Conservation (phyloP, 139 green algal genomes). For the Tetradesmus lagerheimii region DNA sequence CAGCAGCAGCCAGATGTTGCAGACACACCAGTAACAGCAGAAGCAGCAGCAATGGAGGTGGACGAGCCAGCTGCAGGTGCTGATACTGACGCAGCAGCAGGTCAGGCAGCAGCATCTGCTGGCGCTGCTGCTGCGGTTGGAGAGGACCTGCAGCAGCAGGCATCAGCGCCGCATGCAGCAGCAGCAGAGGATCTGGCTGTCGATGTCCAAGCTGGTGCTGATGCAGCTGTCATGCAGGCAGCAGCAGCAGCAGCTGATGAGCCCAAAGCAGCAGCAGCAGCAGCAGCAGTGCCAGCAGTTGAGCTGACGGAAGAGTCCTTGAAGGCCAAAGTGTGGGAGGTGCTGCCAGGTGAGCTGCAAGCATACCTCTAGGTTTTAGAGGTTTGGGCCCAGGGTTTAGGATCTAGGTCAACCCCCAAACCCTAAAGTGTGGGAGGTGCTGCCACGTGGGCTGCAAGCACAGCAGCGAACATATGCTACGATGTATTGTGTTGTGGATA, state of each 20-base stretch:
- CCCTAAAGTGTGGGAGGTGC: no score
- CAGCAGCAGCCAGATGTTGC: neutral
- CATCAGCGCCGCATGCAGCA: neutral
- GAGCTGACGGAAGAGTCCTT: neutral
- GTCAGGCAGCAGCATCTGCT: neutral
- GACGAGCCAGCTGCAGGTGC: neutral
- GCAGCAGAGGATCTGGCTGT: neutral
- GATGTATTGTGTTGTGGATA: no score
- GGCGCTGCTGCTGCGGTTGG: neutral
- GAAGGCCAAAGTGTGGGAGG: neutral
- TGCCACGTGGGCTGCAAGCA: no score
- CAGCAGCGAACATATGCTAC: no score
- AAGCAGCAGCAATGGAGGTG: neutral
- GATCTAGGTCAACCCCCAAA: no score
- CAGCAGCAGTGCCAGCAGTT: constrained; percentile 2
- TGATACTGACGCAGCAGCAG: neutral
- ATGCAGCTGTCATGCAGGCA: neutral
- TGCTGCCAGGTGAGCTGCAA: constrained; percentile 3
- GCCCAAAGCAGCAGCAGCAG: neutral
- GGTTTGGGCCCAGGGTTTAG: no score
- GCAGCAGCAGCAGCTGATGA: neutral
- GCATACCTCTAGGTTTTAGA: no score
- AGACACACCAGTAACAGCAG: neutral
- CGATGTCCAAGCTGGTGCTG: neutral
- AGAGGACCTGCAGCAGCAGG: neutral